These are phyloP conservation scores for Ophiostoma piceae DNA, from an alignment of 2,329 filamentous ascomycete genomes.

Conservation along the genomic window DNA sequence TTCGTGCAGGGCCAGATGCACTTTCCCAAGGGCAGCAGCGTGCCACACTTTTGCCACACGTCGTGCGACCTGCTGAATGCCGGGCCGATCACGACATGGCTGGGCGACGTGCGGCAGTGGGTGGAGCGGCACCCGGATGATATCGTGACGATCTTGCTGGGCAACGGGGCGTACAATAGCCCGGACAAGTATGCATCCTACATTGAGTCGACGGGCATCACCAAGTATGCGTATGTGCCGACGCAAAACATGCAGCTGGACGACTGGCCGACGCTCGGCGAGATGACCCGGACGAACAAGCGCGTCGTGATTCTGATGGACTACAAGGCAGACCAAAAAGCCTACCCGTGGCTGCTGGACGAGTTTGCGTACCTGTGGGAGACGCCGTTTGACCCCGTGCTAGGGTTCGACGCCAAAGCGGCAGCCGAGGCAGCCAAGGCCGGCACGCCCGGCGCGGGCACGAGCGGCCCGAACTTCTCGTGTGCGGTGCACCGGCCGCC, in stretches of 20 bases:
- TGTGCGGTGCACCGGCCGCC: constrained; percentile 76
- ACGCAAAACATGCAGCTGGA: constrained; percentile 43
- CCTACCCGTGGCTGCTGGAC: constrained; percentile 78
- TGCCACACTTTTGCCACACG: constrained; percentile 76
- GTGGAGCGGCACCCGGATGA: constrained; percentile 74
- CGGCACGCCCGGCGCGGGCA: constrained; percentile 11
- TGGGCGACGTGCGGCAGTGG: constrained; percentile 66
- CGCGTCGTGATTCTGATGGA: constrained; percentile 78
- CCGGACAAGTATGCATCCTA: constrained; percentile 60
- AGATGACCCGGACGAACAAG: constrained; percentile 68
- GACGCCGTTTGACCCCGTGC: constrained; percentile 69
- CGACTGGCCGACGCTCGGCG: constrained; percentile 77
- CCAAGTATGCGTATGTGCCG: constrained; percentile 55
- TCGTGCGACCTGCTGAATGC: constrained; percentile 76
- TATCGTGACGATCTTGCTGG: constrained; percentile 79
- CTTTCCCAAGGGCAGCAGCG: constrained; percentile 39
- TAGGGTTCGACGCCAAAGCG: neutral
- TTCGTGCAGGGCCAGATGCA: constrained; percentile 61
- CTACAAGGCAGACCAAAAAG: constrained; percentile 73
- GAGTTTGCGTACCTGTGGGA: constrained; percentile 89
- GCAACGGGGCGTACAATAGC: constrained; percentile 70
- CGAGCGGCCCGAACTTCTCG: constrained; percentile 57
- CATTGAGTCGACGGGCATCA: constrained; percentile 66
- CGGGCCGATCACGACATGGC: constrained; percentile 70
- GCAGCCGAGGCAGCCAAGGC: neutral